Base-by-base conservation (phyloP, 371 early-diverging fungal genomes). In the Syncephalis plumigaleata region DNA sequence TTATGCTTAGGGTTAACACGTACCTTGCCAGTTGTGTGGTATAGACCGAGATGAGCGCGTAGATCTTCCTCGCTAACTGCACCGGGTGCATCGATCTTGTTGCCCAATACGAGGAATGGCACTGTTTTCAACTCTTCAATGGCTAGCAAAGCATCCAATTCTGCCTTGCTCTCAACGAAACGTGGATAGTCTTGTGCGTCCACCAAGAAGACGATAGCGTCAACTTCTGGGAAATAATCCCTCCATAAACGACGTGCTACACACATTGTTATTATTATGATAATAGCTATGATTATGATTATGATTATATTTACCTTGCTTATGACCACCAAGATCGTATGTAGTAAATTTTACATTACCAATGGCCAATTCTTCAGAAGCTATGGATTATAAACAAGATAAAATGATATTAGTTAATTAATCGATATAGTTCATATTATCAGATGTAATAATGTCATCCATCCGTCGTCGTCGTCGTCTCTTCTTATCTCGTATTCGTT, bases 151-250 rank as follows among this genome's bases (percentile, higher is more conserved):
- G 86, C 91, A 67, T 91, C 92, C 54, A 96, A 74, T 67, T 95
- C 97, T 9, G 84, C 81, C 71, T 91, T 94, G 55, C 81, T 67
- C 66, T 96, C 97, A 21, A 65, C 46, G 63, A 96, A 81, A 54
- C 97, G 77, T 51, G 69, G 70, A 38, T 64, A 66, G 60, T 95
- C 94, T 39, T 87, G 87, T 52, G 81, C 70, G 60, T 97, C 97
- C 7, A 95, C 95, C 55, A 97, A 67, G 70, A 91, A 97, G 50
- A 95, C 93, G 55, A 97, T 91, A 42, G 90, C 96, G 54, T 79
- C 75, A 44, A 94, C 96, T 62, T 93, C 96, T 42, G 96, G 92
- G 66, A 93, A 94, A 65, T 97, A 97, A 59, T 97, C 93, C 60
- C 84, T 82, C 97, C 96, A 95, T 57, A 95, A 73, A 58, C 97